Base-by-base conservation (phyloP, 2,329 filamentous ascomycete species). In the Lomentospora prolificans region DNA sequence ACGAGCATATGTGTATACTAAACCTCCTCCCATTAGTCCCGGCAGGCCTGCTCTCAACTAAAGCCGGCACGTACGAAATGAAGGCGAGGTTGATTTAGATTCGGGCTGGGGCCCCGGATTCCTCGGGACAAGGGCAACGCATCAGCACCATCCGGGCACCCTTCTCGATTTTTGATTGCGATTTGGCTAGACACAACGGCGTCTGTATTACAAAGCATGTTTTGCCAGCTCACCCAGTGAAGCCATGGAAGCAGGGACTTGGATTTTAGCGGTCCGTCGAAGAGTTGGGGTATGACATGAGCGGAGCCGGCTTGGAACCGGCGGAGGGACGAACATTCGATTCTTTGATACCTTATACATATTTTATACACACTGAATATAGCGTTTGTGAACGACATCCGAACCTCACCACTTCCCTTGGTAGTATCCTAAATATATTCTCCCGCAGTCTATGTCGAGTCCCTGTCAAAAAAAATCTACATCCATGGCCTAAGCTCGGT, bases 331-430 rank as follows among this genome's bases (percentile, higher is more conserved):
- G 30, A 12, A 33, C 30, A 3, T 48, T 48, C 22, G 44, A 48
- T 30, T 14, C 17, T 7, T 31, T 48, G 44, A 48, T 48, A 48
- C 44, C 44, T 48, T 48, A 48, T 48, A 48, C 44, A 48, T 48
- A 48, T 22, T 48, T 48, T 22, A 22, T 14, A 48, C 44, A 48
- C 22, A 22, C 24, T 48, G 44, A 48, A 48, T 48, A 48, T 48
- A 48, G 44, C 44, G 44, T 25, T 48, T 48, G 44, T 48, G 44
- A 48, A 48, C 44, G 44, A 19, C 44, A 10, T 48, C 24, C 24
- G 44, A 1, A 22, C 19, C 44, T 4, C 22, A 25, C n/a, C n/a
- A n/a, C n/a, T n/a, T n/a, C n/a, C n/a, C n/a, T n/a, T n/a, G n/a
- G n/a, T n/a, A n/a, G n/a, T n/a, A n/a, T n/a, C n/a, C n/a, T n/a